Evolutionary conservation across 1,284 basidiomycete species (phyloP), one percentile per base, ranked within the genome.

Genomic region (Thecaphora thlaspeos): DNA sequence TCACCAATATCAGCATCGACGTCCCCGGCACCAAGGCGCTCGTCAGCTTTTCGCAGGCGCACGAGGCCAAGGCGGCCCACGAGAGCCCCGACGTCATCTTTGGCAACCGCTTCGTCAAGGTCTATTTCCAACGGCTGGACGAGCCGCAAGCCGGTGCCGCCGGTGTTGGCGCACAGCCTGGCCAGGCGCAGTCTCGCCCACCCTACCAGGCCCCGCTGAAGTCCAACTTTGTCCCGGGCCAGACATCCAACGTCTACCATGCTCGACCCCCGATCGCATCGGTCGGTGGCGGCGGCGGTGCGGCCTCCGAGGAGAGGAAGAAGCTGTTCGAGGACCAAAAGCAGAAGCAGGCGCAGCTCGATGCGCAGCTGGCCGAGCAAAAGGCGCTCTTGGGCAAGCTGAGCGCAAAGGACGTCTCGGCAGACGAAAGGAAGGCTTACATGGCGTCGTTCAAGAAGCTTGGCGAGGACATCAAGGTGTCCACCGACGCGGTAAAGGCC

Each of bases 21-120:
- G 79, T 80, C n/a, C 84, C 83, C 32, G 83, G 82, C 37, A 88
- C 90, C 71, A 77, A 81, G 26, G 92, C 93, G 0, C 80, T 95
- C 40, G 88, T 97, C 65, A 90, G 87, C 64, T 97, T 94, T 78
- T 83, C 86, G 18, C 84, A 83, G n/a, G 90, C 92, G 70, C 84
- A 84, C 21, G 88, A 93, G 74, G 93, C 93, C 1, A 86, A 88
- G 70, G 83, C 85, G 21, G 93, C 93, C 0, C 92, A 93, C 88
- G 89, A 88, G 77, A 87, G 86, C 23, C 90, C 94, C 75, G 91
- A 94, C 57, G 91, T 91, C 17, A 88, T 96, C 23, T 95, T 96
- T 74, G 87, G 86, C 17, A 93, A 92, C 70, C 85, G 93, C 38
- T 96, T 96, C 76, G 91, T 96, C 68, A 95, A 94, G 87, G 65